Base-by-base conservation (phyloP, 1,284 basidiomycete genomes). In the Sphagnurus paluster region DNA sequence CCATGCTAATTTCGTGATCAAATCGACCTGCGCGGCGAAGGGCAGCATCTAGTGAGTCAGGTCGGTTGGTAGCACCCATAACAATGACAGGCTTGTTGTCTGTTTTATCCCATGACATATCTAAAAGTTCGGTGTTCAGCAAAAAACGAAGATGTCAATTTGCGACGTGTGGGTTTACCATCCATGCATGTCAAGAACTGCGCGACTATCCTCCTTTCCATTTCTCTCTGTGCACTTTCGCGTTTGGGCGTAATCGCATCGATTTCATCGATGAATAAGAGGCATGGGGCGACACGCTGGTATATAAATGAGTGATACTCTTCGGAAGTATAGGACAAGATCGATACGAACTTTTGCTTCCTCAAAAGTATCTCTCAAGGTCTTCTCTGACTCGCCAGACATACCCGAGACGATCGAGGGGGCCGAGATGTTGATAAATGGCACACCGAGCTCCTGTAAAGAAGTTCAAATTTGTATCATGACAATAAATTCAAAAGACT, bases 101-200 rank as follows among this genome's bases (percentile, higher is more conserved):
- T 1, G 81, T 92, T 64, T 93, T 94, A 30, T 96, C 91, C 90
- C 91, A 94, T 21, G 90, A 87, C 65, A 95, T 75, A 52, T 94
- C 90, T 92, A 42, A 49, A 26, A 19, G n/a, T 24, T 16, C 11
- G 13, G 14, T 32, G 21, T 17, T 25, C n/a, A n/a, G n/a, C n/a
- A n/a, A n/a, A 19, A 44, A 23, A 29, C 19, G 44, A 4, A 44
- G 48, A 38, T 43, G 24, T 42, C n/a, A 38, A 11, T 24, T 5
- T 2, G 9, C 14, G 21, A 13, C 43, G 17, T 2, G 26, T 41
- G 36, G 19, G 24, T 21, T 26, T 56, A 94, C 93, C 94, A 64
- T 98, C 96, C 86, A 99, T 95, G 67, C 94, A 98, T 0, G 96
- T 99, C 42, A 98, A 70, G 44, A 98, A 90, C 66, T 99, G 96